Conservation (phyloP, 352 stramenopile species). For the Phytophthora fragariaefolia region DNA sequence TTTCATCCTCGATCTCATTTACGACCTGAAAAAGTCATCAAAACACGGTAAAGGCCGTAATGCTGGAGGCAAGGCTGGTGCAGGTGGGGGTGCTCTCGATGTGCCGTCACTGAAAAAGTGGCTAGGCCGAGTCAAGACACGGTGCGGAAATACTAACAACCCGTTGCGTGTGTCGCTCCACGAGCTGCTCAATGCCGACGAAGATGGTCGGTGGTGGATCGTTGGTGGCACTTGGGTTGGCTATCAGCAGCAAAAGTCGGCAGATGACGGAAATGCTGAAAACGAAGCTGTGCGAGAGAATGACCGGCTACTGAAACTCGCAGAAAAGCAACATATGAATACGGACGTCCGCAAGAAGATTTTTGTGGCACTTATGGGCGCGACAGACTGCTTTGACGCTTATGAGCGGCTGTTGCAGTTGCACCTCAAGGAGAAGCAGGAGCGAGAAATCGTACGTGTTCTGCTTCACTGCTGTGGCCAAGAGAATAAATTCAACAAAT, state of each 20-base stretch:
- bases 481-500: conserved; percentile 94
- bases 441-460: conserved; percentile 95
- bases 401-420: conserved; percentile 95
- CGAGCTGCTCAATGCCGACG: conserved; percentile 77
- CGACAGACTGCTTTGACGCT: conserved; percentile 94
- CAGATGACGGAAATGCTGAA: conserved; percentile 34
- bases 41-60: conserved; percentile 83
- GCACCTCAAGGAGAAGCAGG: conserved; percentile 90
- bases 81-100: conserved; percentile 55
- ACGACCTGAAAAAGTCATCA: conserved; percentile 96
- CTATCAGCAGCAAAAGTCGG: conserved; percentile 53
- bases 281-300: conserved; percentile 40
- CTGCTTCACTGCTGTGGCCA: conserved; percentile 93
- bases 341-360: conserved; percentile 95
- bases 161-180: conserved; percentile 76
- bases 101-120: conserved; percentile 91
- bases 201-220: conserved; percentile 96
- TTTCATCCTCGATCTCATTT: conserved; percentile 96
- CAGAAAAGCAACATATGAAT: conserved; percentile 98
- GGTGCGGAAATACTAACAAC: conserved; percentile 80
- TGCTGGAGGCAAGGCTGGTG: conserved; percentile 34
- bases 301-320: conserved; percentile 89
- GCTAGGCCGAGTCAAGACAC: conserved; percentile 95
- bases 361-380: conserved; percentile 98
- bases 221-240: conserved; percentile 95